phyloP scores from a whole-genome alignment of 306 rosid genomes.

The Pterocarpus macrocarpus region DNA sequence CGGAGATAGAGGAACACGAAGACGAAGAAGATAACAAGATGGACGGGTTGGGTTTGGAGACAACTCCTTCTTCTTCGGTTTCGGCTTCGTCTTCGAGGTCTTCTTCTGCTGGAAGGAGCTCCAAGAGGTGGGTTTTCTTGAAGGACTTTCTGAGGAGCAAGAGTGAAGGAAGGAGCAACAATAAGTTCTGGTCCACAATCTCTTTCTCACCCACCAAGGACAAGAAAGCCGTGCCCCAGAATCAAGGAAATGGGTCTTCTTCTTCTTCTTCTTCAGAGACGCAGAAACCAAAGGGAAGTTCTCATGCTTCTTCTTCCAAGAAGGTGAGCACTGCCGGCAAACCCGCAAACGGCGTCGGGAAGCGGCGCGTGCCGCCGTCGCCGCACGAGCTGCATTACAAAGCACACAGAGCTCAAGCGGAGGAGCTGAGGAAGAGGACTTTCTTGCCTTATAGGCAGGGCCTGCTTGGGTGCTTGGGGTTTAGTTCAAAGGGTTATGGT shows the following conservation, averaged over 20 bases:
- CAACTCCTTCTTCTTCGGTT: conserved; percentile 59
- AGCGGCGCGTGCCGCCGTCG: conserved; percentile 76
- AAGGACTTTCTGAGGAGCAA: conserved; percentile 96
- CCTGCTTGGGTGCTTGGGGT: conserved; percentile 91
- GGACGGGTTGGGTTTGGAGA: conserved; percentile 47
- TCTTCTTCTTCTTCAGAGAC: conserved; percentile 4
- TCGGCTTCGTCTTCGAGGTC: conserved; percentile 90
- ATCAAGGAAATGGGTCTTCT: conserved; percentile 18
- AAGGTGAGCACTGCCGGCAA: conserved; percentile 54
- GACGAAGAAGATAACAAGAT: conserved; percentile 36
- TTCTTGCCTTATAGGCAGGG: conserved; percentile 94
- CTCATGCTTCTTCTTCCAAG: conserved; percentile 44
- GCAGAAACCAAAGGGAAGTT: conserved; percentile 34
- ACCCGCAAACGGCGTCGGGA: conserved; percentile 82
- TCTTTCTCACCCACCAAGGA: conserved; percentile 78
- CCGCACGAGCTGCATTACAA: conserved; percentile 94
- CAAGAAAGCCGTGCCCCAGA: conserved; percentile 55
- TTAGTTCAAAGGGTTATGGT: conserved; percentile 94
- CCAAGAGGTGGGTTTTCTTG: conserved; percentile 85
- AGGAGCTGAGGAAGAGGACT: conserved; percentile 91
- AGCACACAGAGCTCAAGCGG: conserved; percentile 87
- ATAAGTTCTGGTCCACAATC: conserved; percentile 91
- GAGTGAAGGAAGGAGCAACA: conserved; percentile 92
- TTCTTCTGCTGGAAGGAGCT: conserved; percentile 92
- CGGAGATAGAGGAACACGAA: conserved; percentile 49